Evolutionary conservation across 2,329 filamentous ascomycete species (phyloP).

Genomic region (Arthroderma uncinatum): DNA sequence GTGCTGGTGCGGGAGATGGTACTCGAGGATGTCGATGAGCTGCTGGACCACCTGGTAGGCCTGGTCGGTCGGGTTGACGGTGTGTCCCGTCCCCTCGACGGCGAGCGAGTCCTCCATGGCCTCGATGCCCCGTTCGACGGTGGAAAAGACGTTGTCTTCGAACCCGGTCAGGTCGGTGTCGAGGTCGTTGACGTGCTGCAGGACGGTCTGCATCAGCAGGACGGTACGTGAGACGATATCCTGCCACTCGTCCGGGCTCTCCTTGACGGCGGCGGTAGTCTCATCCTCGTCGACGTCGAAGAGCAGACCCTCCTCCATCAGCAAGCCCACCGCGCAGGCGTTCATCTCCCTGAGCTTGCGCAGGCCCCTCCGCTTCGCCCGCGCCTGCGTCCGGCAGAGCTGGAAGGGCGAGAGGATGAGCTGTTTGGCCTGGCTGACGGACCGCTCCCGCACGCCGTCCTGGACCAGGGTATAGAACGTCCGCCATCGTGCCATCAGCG

Average conservation of each 20-base stretch:
- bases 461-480: constrained; percentile 72
- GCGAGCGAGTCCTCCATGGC: constrained; percentile 41
- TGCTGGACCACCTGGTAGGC: constrained; percentile 24
- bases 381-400: constrained; percentile 60
- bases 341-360: constrained; percentile 66
- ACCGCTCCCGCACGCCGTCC: constrained; percentile 62
- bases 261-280: constrained; percentile 29
- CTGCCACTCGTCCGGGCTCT: constrained; percentile 50
- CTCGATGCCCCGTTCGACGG: constrained; percentile 51
- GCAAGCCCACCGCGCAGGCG: constrained; percentile 72
- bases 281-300: constrained; percentile 53
- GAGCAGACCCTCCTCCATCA: constrained; percentile 75
- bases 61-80: constrained; percentile 16
- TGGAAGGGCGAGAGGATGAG: constrained; percentile 69
- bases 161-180: constrained; percentile 46
- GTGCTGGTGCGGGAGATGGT: constrained; percentile 57
- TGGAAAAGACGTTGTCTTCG: constrained; percentile 45
- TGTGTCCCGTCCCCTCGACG: constrained; percentile 26
- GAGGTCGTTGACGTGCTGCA: constrained; percentile 57
- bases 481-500: constrained; percentile 37
- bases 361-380: constrained; percentile 60
- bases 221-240: constrained; percentile 69
- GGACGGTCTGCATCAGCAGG: constrained; percentile 72
- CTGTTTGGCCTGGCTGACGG: constrained; percentile 58
- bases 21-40: constrained; percentile 50